These are phyloP conservation scores for Apiosordaria backusii DNA, from an alignment of 495 filamentous ascomycete species.

Conservation along the genomic window DNA sequence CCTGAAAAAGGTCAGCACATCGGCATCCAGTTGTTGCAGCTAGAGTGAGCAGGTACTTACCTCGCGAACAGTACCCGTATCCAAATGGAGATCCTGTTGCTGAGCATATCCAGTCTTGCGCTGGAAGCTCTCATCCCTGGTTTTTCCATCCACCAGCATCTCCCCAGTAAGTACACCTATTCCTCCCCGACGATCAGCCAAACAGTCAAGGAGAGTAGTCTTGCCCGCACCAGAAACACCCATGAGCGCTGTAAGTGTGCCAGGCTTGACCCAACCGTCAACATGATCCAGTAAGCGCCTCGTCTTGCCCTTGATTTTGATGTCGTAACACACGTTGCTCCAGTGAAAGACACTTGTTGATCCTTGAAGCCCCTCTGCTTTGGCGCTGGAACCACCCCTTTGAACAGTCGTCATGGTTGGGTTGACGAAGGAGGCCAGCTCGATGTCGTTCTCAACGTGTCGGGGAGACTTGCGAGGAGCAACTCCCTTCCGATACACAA, in stretches of 20 bases:
- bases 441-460: too few relatives aligned
- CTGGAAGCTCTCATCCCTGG: slow-evolving; percentile 66
- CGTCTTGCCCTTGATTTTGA: slow-evolving; percentile 59
- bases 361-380: background rate
- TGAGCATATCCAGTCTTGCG: slow-evolving; percentile 84
- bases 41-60: too few relatives aligned
- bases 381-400: background rate
- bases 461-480: too few relatives aligned
- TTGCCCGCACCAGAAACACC: slow-evolving; percentile 66
- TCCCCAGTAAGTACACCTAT: slow-evolving; percentile 45
- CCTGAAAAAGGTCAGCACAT: background rate
- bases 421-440: too few relatives aligned
- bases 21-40: too few relatives aligned
- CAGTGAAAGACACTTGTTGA: slow-evolving; percentile 48
- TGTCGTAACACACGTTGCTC: slow-evolving; percentile 58
- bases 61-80: slow-evolving; percentile 74
- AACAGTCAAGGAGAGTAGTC: slow-evolving; percentile 47
- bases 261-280: slow-evolving; percentile 75
- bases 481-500: slow-evolving; percentile 29
- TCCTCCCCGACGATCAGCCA: background rate
- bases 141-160: slow-evolving; percentile 67
- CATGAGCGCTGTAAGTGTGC: slow-evolving; percentile 72
- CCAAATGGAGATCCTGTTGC: slow-evolving; percentile 81
- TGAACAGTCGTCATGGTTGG: background rate
- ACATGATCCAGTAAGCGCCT: slow-evolving; percentile 60